These are phyloP conservation scores for Dactylellina haptotyla DNA, from an alignment of 2,329 filamentous ascomycete genomes.

Conservation along the genomic window DNA sequence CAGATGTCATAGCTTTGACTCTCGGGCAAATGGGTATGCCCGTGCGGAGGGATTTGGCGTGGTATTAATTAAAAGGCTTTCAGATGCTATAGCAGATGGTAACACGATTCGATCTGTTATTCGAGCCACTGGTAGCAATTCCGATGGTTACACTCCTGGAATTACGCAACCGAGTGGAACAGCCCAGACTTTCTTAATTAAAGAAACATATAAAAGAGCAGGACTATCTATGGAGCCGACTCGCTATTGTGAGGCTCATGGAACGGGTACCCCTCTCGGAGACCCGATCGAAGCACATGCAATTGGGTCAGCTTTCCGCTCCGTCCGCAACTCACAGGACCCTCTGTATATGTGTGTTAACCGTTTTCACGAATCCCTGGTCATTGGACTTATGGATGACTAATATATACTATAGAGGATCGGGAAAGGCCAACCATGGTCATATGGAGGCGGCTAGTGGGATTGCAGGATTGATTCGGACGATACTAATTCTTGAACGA, in stretches of 20 bases:
- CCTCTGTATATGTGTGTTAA: constrained; percentile 25
- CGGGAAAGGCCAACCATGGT: constrained; percentile 68
- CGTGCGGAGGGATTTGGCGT: constrained; percentile 72
- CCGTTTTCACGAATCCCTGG: constrained; percentile 62
- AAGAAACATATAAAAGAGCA: constrained; percentile 63
- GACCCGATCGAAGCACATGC: constrained; percentile 27
- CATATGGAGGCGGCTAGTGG: constrained; percentile 68
- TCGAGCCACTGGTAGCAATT: constrained; percentile 67
- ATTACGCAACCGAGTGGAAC: constrained; percentile 67
- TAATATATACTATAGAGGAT: constrained; percentile 61
- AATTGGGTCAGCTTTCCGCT: constrained; percentile 8
- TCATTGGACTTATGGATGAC: not conserved
- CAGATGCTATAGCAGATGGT: constrained; percentile 69
- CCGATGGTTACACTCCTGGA: constrained; percentile 69
- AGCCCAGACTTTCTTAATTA: constrained; percentile 65
- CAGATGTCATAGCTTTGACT: constrained; percentile 67
- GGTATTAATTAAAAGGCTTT: constrained; percentile 69
- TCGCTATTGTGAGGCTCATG: constrained; percentile 68
- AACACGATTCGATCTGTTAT: constrained; percentile 69
- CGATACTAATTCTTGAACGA: constrained; percentile 65
- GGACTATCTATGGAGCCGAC: constrained; percentile 55
- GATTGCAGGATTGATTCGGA: constrained; percentile 68
- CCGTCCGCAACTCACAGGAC: not conserved
- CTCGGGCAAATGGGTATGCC: constrained; percentile 71
- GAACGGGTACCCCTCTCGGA: constrained; percentile 70